phyloP scores from a whole-genome alignment of 1,284 basidiomycete genomes.

The Pholiota adiposa region DNA sequence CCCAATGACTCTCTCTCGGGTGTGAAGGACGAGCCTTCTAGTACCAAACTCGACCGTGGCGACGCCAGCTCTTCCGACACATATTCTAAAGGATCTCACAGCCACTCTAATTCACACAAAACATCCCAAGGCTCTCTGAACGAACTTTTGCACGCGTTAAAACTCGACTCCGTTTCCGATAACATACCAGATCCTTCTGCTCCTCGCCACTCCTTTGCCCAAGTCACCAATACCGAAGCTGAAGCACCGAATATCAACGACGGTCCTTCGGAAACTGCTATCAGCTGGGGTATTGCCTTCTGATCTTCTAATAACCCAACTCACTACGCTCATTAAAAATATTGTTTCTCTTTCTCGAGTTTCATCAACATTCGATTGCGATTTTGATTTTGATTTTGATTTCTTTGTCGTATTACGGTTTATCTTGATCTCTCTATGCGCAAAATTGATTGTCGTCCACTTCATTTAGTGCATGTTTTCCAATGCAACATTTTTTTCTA shows the following conservation, averaged over 20 bases:
- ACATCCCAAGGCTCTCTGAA: background rate
- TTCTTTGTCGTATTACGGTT: too few relatives aligned
- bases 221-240: background rate
- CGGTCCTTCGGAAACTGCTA: background rate
- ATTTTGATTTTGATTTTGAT: too few relatives aligned
- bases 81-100: background rate
- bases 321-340: background rate
- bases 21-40: background rate
- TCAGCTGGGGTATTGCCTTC: slow-evolving; percentile 5
- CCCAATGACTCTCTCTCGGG: background rate
- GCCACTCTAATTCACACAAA: background rate
- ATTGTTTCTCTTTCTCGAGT: too few relatives aligned
- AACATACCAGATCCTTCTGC: background rate
- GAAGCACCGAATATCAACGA: background rate
- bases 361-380: too few relatives aligned
- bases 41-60: background rate
- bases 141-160: background rate
- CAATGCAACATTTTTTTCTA: too few relatives aligned
- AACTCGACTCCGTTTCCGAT: background rate
- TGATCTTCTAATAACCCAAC: background rate
- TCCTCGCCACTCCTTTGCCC: too few relatives aligned
- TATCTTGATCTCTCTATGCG: too few relatives aligned
- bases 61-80: background rate
- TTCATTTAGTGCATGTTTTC: too few relatives aligned
- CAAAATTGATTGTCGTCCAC: too few relatives aligned